A percentile compares a stretch with the other conserved stretches of the same genome.
Conservation (phyloP, 495 filamentous ascomycete genomes). For the Trichoderma virens region DNA sequence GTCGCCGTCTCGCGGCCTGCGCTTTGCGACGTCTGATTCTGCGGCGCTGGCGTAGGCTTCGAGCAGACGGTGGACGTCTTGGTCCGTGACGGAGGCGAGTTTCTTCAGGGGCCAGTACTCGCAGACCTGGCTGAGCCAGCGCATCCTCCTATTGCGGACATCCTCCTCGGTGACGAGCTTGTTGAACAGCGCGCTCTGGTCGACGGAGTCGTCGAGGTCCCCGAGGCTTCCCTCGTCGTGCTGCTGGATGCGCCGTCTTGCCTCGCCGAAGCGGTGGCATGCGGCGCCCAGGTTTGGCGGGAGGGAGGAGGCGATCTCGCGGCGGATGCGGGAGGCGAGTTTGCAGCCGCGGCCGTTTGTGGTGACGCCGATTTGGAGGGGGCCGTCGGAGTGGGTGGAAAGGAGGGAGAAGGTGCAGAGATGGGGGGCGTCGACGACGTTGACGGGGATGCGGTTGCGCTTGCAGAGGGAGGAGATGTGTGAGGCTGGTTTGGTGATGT, state of each 20-base stretch:
- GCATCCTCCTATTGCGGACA: slow-evolving; percentile 70
- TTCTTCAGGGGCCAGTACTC: slow-evolving; percentile 94
- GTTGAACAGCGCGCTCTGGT: slow-evolving; percentile 86
- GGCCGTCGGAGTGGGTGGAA: slow-evolving; percentile 80
- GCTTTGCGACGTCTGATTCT: background rate
- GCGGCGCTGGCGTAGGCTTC: slow-evolving; percentile 46
- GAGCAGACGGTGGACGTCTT: slow-evolving; percentile 67
- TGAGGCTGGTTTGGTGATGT: slow-evolving; percentile 31
- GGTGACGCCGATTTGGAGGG: slow-evolving; percentile 90
- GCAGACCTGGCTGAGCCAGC: slow-evolving; percentile 94
- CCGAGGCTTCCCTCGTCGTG: slow-evolving; percentile 42
- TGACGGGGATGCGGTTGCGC: slow-evolving; percentile 79
- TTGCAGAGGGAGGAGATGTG: slow-evolving; percentile 71
- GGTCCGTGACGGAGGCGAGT: slow-evolving; percentile 69
- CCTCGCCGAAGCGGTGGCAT: slow-evolving; percentile 68
- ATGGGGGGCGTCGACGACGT: slow-evolving; percentile 78
- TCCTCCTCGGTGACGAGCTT: slow-evolving; percentile 67
- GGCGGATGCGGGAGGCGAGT: slow-evolving; percentile 78
- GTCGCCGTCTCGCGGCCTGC: slow-evolving; percentile 11
- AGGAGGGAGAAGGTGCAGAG: slow-evolving; percentile 90
- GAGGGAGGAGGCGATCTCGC: slow-evolving; percentile 75
- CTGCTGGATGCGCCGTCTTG: slow-evolving; percentile 64
- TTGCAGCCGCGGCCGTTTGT: slow-evolving; percentile 96
- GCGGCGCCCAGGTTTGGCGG: slow-evolving; percentile 77
- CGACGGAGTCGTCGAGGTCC: slow-evolving; percentile 73